Evolutionary conservation across 805 yeast species (phyloP).

Genomic region (Kodamaea restingae): DNA sequence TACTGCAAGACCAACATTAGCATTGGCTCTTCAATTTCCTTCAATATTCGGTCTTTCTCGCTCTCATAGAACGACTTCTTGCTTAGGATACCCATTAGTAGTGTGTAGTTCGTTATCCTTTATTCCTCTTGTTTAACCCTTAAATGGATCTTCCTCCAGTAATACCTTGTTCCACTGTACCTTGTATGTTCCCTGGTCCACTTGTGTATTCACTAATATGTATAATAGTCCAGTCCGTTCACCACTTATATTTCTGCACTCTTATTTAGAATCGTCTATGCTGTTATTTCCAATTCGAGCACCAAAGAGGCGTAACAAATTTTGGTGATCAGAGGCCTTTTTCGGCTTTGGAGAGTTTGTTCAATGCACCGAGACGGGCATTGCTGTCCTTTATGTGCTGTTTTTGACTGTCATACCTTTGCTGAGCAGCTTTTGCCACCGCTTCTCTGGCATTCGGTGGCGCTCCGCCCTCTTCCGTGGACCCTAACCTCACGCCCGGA

Average conservation of each 20-base stretch:
- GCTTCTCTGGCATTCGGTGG: conserved; percentile 23
- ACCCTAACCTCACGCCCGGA: conserved; percentile 9
- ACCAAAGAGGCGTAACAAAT: too few species aligned
- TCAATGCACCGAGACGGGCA: conserved; percentile 29
- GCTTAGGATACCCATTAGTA: neutral
- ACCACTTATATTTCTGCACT: too few species aligned
- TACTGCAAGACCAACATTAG: conserved; percentile 25
- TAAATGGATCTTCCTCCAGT: too few species aligned
- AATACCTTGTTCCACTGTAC: too few species aligned
- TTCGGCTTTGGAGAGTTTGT: conserved; percentile 26
- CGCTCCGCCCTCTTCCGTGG: conserved; percentile 1
- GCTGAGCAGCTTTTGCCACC: conserved; percentile 40
- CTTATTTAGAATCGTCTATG: too few species aligned
- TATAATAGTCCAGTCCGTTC: too few species aligned
- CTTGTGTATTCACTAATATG: too few species aligned
- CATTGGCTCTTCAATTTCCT: conserved; percentile 23
- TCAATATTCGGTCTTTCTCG: conserved; percentile 21
- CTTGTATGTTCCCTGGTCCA: too few species aligned
- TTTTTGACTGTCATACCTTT: conserved; percentile 27
- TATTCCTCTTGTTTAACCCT: too few species aligned
- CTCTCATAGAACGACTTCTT: conserved; percentile 24
- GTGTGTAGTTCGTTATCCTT: too few species aligned
- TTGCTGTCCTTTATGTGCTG: conserved; percentile 24
- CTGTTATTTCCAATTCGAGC: too few species aligned
- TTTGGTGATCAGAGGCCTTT: conserved; percentile 23